phyloP scores from a whole-genome alignment of 306 rosid species.

The Malus asiatica region DNA sequence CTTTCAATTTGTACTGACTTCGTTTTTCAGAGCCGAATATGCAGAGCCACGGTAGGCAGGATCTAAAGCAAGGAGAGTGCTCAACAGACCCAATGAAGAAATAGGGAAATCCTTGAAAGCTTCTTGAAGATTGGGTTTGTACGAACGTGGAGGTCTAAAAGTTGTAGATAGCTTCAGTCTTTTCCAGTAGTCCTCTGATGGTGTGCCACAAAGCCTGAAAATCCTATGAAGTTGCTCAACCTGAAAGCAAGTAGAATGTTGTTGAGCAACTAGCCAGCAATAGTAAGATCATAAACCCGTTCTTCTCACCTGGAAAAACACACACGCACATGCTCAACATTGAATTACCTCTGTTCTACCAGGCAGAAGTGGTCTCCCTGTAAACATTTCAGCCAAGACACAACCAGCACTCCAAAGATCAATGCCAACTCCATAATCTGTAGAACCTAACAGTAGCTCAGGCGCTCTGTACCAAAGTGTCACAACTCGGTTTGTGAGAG shows the following conservation, averaged over 20 bases:
- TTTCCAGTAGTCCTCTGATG: constrained; percentile 86
- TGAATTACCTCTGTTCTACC: constrained; percentile 70
- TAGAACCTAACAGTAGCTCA: constrained; percentile 76
- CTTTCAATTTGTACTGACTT: constrained; percentile 32
- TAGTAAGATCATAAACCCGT: background rate
- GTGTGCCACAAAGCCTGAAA: constrained; percentile 84
- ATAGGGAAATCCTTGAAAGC: constrained; percentile 56
- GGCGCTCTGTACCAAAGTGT: constrained; percentile 95
- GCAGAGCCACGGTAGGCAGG: constrained; percentile 74
- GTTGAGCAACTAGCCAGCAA: background rate
- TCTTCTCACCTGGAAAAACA: background rate
- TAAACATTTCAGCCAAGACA: constrained; percentile 78
- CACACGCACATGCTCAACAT: background rate
- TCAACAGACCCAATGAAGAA: constrained; percentile 63
- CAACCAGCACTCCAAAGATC: constrained; percentile 99
- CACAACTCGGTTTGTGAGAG: constrained; percentile 87
- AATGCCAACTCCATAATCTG: constrained; percentile 67
- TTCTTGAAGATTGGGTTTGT: constrained; percentile 55
- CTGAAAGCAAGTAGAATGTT: constrained; percentile 34
- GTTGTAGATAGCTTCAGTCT: constrained; percentile 50
- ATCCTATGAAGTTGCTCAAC: constrained; percentile 88
- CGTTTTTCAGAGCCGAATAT: constrained; percentile 56
- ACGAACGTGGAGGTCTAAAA: constrained; percentile 64
- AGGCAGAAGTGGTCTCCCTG: constrained; percentile 64
- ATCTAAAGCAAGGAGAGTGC: constrained; percentile 69